phyloP scores from a whole-genome alignment of 176 grass and related monocot species.

The Urochloa ruziziensis region DNA sequence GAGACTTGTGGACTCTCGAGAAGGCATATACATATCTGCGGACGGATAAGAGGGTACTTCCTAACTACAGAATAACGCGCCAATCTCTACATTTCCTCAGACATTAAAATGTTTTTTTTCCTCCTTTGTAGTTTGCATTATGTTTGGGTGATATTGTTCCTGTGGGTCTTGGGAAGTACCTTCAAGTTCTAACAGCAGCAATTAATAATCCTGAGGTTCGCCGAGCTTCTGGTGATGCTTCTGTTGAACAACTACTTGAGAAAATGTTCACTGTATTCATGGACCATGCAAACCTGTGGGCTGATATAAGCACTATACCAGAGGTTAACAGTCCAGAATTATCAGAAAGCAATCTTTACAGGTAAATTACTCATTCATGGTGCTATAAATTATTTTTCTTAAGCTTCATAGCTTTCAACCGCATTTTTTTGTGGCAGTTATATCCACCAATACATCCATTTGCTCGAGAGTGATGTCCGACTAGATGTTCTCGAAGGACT shows the following conservation, averaged over 20 bases:
- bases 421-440: constrained; percentile 59
- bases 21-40: constrained; percentile 81
- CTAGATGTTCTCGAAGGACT: constrained; percentile 81
- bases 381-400: constrained; percentile 4
- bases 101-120: constrained; percentile 10
- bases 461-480: constrained; percentile 81
- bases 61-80: constrained; percentile 17
- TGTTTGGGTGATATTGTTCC: constrained; percentile 89
- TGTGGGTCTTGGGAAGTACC: constrained; percentile 82
- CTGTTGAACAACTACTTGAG: constrained; percentile 77
- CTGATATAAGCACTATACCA: constrained; percentile 73
- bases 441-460: constrained; percentile 95
- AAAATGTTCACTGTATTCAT: constrained; percentile 95
- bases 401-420: constrained; percentile 26
- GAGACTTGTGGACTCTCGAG: constrained; percentile 84
- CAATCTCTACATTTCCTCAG: background rate
- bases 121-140: constrained; percentile 73
- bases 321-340: constrained; percentile 73
- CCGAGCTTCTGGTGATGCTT: constrained; percentile 40
- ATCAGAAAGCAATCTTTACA: constrained; percentile 79
- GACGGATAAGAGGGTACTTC: constrained; percentile 83
- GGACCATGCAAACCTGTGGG: constrained; percentile 88
- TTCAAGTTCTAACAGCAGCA: constrained; percentile 83
- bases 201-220: constrained; percentile 53
- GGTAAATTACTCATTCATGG: constrained; percentile 49